Percentiles rank a stretch among this genome's conserved stretches.
These are phyloP conservation scores for Pichia nakasei DNA, from an alignment of 805 yeast genomes.

Conservation along the genomic window DNA sequence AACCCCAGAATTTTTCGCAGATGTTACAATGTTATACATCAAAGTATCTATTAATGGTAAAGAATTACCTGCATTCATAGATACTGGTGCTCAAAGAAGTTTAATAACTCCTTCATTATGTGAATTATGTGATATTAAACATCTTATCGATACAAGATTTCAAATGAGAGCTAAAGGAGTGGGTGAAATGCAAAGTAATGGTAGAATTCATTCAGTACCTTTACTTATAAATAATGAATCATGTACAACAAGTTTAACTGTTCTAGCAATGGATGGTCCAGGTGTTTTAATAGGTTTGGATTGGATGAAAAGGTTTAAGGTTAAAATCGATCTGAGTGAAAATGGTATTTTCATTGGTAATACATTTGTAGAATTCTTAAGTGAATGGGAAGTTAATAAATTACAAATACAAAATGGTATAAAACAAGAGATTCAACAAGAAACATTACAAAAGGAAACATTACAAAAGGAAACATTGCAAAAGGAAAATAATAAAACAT, in stretches of 20 bases:
- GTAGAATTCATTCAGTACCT: conserved; percentile 84
- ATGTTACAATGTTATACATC: conserved; percentile 79
- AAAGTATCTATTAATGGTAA: conserved; percentile 69
- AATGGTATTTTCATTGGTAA: conserved; percentile 57
- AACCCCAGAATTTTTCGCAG: conserved; percentile 82
- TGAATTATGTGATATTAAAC: conserved; percentile 56
- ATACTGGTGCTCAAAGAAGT: conserved; percentile 91
- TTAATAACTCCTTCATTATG: conserved; percentile 75
- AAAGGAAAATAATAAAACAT: conserved; percentile 1
- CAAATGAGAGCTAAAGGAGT: conserved; percentile 85
- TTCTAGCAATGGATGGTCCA: conserved; percentile 53
- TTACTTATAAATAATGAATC: conserved; percentile 60
- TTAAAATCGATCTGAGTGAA: conserved; percentile 61
- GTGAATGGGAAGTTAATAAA: conserved; percentile 14
- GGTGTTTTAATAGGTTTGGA: conserved; percentile 85
- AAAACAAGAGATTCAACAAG: background rate
- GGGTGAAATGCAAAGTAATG: conserved; percentile 70
- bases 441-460: no score
- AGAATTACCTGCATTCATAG: conserved; percentile 87
- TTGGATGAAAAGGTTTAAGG: conserved; percentile 83
- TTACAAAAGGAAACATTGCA: background rate
- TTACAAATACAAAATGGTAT: conserved; percentile 17
- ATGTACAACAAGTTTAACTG: conserved; percentile 62
- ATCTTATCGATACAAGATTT: conserved; percentile 71
- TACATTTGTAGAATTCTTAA: conserved; percentile 11